A percentile compares a stretch with the other conserved stretches of the same genome.
phyloP scores from a whole-genome alignment of 2,329 filamentous ascomycete species.

The Elsinoe batatas region DNA sequence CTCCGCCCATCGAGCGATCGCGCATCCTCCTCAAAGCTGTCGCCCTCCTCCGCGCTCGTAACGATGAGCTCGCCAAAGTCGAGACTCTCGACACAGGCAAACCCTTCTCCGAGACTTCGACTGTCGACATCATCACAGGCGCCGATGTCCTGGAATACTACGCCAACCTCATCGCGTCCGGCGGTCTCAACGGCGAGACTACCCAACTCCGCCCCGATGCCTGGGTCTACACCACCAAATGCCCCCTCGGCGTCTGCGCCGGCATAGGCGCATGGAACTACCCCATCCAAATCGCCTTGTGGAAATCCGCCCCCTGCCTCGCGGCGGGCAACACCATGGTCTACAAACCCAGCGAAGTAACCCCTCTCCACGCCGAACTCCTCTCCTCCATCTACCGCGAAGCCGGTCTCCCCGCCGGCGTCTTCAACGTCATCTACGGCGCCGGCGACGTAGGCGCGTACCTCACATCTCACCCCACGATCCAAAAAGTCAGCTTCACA shows the following conservation, averaged over 20 bases:
- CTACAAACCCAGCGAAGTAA: constrained; percentile 83
- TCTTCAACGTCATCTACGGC: constrained; percentile 81
- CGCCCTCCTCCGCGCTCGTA: constrained; percentile 60
- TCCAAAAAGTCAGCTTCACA: constrained; percentile 84
- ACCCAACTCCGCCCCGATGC: constrained; percentile 64
- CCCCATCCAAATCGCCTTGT: constrained; percentile 80
- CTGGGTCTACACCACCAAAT: constrained; percentile 75
- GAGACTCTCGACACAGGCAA: constrained; percentile 85
- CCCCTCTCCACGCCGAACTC: constrained; percentile 67
- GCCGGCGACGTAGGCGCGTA: constrained; percentile 67
- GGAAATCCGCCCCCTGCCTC: constrained; percentile 79
- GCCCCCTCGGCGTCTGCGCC: constrained; percentile 71
- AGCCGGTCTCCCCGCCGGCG: constrained; percentile 68
- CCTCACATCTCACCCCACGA: constrained; percentile 58
- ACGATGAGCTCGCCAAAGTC: constrained; percentile 66
- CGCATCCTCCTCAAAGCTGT: constrained; percentile 71
- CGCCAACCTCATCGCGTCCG: constrained; percentile 66
- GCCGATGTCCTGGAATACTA: constrained; percentile 83
- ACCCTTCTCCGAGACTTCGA: constrained; percentile 72
- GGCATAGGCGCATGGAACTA: constrained; percentile 92
- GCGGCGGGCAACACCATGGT: constrained; percentile 84
- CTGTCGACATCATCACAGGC: constrained; percentile 73
- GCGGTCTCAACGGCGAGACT: constrained; percentile 71
- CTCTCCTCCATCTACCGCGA: constrained; percentile 68
- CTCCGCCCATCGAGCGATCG: constrained; percentile 62